Evolutionary conservation across 345 rosid species (phyloP).

Genomic region (Arabidopsis arenosa): DNA sequence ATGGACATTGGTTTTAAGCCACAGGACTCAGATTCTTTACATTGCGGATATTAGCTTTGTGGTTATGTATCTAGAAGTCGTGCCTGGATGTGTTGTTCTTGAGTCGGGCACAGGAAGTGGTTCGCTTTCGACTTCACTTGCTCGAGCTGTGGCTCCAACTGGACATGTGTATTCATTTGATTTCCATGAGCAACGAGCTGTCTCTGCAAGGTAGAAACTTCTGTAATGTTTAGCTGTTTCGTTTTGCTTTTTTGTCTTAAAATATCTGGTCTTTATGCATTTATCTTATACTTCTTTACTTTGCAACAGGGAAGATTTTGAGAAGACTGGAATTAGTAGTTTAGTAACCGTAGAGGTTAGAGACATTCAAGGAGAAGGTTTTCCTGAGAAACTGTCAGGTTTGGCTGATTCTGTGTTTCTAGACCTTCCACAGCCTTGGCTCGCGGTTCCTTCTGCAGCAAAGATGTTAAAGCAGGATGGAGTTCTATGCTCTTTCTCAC

Average conservation of each 20-base stretch:
- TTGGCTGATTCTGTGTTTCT: conserved; percentile 76
- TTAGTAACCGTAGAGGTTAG: conserved; percentile 83
- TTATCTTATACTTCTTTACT: conserved; percentile 16
- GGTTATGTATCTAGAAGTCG: conserved; percentile 78
- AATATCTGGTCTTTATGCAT: conserved; percentile 4
- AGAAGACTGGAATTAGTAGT: conserved; percentile 70
- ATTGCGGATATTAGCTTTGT: conserved; percentile 90
- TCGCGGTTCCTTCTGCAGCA: conserved; percentile 73
- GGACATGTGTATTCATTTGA: conserved; percentile 95
- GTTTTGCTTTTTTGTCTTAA: background rate
- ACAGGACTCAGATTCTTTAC: conserved; percentile 95
- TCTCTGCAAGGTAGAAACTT: conserved; percentile 72
- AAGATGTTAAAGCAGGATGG: conserved; percentile 90
- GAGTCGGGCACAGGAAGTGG: conserved; percentile 98
- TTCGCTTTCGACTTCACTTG: conserved; percentile 83
- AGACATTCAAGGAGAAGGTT: conserved; percentile 93
- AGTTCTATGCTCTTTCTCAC: conserved; percentile 86
- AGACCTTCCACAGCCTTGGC: conserved; percentile 92
- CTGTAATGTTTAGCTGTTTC: background rate
- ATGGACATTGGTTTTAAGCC: conserved; percentile 94
- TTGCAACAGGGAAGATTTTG: conserved; percentile 77
- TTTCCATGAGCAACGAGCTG: conserved; percentile 94
- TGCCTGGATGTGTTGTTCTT: conserved; percentile 88
- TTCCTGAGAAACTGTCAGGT: conserved; percentile 70
- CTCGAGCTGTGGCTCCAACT: conserved; percentile 86